Conservation (phyloP, 805 yeast genomes). For the Ogataea henricii region DNA sequence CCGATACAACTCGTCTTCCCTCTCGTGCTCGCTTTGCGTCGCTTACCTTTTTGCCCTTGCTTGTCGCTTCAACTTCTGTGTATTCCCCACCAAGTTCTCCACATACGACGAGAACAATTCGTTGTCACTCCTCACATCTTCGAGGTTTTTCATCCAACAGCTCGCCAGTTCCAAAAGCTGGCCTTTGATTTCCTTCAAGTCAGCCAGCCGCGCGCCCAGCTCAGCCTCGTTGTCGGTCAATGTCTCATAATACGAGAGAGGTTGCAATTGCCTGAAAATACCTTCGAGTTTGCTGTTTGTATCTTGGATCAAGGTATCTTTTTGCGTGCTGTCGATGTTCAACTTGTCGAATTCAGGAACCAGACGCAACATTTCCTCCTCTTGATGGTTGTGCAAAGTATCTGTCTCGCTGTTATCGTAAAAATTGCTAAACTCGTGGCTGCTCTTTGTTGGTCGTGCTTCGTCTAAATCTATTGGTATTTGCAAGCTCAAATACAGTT, state of each 20-base stretch:
- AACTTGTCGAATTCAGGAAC: constrained; percentile 40
- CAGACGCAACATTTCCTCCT: constrained; percentile 20
- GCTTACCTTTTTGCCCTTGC: not conserved
- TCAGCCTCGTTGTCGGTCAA: constrained; percentile 30
- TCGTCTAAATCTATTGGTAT: constrained; percentile 75
- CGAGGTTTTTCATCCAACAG: constrained; percentile 54
- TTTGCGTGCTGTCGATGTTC: constrained; percentile 33
- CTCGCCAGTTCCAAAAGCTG: constrained; percentile 34
- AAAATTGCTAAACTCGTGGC: constrained; percentile 10
- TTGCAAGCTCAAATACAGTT: constrained; percentile 63
- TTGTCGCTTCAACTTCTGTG: constrained; percentile 69
- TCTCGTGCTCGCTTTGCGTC: too few relatives aligned
- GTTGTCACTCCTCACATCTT: constrained; percentile 61
- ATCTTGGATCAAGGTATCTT: constrained; percentile 25
- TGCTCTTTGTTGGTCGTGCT: constrained; percentile 28
- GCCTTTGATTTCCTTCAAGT: constrained; percentile 40
- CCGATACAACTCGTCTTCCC: too few relatives aligned
- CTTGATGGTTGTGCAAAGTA: constrained; percentile 7
- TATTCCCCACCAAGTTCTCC: constrained; percentile 86
- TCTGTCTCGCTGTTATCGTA: constrained; percentile 17
- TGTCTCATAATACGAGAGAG: constrained; percentile 25
- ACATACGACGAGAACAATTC: constrained; percentile 83
- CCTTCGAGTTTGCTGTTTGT: constrained; percentile 27
- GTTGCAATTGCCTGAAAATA: constrained; percentile 27
- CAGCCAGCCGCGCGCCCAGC: constrained; percentile 40